A percentile compares a stretch with the other conserved stretches of the same genome.
These are phyloP conservation scores for Phallus indusiatus DNA, from an alignment of 768 basidiomycete species.

Conservation along the genomic window DNA sequence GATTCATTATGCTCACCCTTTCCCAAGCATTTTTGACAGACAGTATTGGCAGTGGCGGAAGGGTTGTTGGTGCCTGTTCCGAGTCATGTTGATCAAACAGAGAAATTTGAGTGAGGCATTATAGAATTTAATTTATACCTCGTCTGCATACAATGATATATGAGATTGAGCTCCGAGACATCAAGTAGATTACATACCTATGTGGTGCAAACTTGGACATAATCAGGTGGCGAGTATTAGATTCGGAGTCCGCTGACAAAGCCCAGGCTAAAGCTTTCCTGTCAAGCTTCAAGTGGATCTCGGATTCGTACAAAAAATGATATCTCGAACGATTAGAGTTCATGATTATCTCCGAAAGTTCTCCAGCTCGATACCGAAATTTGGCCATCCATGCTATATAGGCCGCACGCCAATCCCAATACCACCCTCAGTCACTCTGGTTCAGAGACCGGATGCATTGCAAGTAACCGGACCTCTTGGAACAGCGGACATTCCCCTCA, in stretches of 20 bases:
- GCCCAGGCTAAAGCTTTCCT: not conserved
- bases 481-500: conserved; percentile 35
- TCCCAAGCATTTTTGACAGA: conserved; percentile 77
- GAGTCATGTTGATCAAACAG: not conserved
- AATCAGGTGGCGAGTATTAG: conserved; percentile 1
- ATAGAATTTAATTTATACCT: not conserved
- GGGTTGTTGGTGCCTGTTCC: conserved; percentile 40
- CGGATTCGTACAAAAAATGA: not conserved
- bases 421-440: conserved; percentile 39
- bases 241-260: not conserved
- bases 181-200: conserved; percentile 18
- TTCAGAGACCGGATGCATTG: conserved; percentile 27
- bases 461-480: conserved; percentile 54
- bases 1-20: conserved; percentile 36
- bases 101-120: not conserved
- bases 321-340: conserved; percentile 1
- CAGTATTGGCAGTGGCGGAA: conserved; percentile 51
- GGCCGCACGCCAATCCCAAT: conserved; percentile 41
- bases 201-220: conserved; percentile 81
- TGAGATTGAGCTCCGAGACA: not conserved
- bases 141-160: not conserved
- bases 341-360: conserved; percentile 19
- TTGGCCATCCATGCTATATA: conserved; percentile 32
- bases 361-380: conserved; percentile 37
- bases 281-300: not conserved